Evolutionary conservation across 2,329 filamentous ascomycete species (phyloP), one percentile per base, ranked within the genome.

Genomic region (Fusarium euwallaceae): DNA sequence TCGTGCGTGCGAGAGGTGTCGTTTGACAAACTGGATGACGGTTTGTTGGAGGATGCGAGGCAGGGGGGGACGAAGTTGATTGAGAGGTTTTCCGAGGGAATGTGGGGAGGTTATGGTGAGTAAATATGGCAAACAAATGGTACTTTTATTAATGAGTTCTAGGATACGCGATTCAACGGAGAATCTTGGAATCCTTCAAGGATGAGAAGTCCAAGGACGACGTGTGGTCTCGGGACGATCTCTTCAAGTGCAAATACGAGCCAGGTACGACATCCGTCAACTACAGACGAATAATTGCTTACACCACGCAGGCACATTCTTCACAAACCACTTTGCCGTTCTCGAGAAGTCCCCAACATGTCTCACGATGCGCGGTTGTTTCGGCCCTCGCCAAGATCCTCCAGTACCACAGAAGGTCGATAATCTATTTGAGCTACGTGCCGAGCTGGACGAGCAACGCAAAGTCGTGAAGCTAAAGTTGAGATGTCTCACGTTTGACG

Each of bases 21-120:
- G 1, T 73, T 76, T 6, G 37, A 61, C 0, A 58, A 64, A 7
- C 16, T 78, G 0, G 63, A 68, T 9, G 45, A 37, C 2, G 32
- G 37, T 1, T 24, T 78, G 3, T 8, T 77, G 2, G 53, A 76
- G 4, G 68, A 78, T 61, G 66, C 73, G 4, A 45, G 22, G 8
- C 56, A 66, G 2, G 76, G 76, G 14, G 76, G 74, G 1, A 78
- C 68, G 0, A 61, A 48, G 16, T 14, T 78, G 9, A 45, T 76
- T 29, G 76, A 78, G 51, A 70, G 51, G 3, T 78, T 70, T 20
- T 41, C 37, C 0, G 69, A 39, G 4, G 76, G 76, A 9, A 70
- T 72, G 58, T 78, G 74, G 76, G 76, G 76, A 60, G 60, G 74
- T 2, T 75, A 75, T 16, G 76, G 76, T 77, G 55, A 51, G 64